phyloP scores from a whole-genome alignment of 495 filamentous ascomycete genomes.

The Cudoniella acicularis region DNA sequence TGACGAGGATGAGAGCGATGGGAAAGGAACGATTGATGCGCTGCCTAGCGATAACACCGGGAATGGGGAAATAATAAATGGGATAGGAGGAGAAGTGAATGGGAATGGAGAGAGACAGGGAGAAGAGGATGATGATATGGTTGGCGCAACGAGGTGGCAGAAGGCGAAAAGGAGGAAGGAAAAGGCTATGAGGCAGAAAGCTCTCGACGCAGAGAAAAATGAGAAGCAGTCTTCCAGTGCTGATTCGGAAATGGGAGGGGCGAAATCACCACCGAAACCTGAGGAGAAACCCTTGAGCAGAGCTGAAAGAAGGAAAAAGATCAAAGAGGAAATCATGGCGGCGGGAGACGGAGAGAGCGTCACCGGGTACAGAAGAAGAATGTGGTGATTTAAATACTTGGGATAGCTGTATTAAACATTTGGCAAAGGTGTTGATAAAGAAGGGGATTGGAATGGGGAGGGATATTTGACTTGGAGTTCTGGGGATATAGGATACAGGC shows the following conservation, averaged over 20 bases:
- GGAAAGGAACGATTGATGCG: neutral
- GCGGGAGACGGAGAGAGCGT: slow-evolving; percentile 35
- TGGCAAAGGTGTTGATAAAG: neutral
- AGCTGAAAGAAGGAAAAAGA: slow-evolving; percentile 43
- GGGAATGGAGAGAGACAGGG: slow-evolving; percentile 1
- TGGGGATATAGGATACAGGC: neutral
- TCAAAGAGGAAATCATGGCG: slow-evolving; percentile 47
- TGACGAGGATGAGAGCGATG: slow-evolving; percentile 16
- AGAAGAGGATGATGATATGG: slow-evolving; percentile 15
- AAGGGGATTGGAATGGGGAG: neutral
- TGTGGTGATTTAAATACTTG: slow-evolving; percentile 32
- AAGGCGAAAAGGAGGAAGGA: slow-evolving; percentile 24
- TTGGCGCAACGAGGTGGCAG: slow-evolving; percentile 12
- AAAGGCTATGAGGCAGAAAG: slow-evolving; percentile 10
- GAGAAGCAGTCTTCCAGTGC: neutral
- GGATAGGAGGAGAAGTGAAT: neutral
- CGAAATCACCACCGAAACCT: neutral
- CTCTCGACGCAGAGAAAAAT: slow-evolving; percentile 6
- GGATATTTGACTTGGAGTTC: neutral
- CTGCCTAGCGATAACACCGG: neutral
- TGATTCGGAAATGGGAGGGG: neutral
- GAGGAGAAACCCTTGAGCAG: slow-evolving; percentile 35
- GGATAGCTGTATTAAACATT: neutral
- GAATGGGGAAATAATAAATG: neutral
- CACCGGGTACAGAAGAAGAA: slow-evolving; percentile 42